These are phyloP conservation scores for Flaveria robusta DNA, from an alignment of 129 eudicot species.

Conservation along the genomic window DNA sequence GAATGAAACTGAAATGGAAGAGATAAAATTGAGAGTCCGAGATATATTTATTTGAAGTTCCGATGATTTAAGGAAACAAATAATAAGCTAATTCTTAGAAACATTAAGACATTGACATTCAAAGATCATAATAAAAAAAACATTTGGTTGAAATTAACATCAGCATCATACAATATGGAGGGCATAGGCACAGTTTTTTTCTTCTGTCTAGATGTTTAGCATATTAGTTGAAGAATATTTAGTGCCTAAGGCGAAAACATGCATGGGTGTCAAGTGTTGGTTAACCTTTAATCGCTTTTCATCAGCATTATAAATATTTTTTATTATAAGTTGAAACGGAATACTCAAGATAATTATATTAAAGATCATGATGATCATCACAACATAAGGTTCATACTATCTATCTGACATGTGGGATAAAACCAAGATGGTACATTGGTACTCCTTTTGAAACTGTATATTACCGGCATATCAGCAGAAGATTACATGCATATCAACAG, in stretches of 20 bases:
- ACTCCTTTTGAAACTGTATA: background rate
- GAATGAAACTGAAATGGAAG: background rate
- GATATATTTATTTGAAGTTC: no score
- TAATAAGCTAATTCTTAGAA: background rate
- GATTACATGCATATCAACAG: background rate
- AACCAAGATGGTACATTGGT: background rate
- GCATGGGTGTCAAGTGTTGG: conserved; percentile 13
- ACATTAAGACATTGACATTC: background rate
- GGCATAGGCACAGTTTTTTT: background rate
- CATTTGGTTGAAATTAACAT: background rate
- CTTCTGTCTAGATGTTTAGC: background rate
- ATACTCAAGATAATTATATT: background rate
- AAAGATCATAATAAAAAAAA: background rate
- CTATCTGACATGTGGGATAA: background rate
- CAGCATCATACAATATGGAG: background rate
- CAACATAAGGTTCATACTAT: background rate
- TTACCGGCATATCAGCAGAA: background rate
- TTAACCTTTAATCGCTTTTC: conserved; percentile 5
- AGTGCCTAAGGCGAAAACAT: background rate
- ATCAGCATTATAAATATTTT: background rate
- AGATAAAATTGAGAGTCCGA: no score
- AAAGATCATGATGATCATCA: background rate
- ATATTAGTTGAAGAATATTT: background rate
- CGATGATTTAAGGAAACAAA: background rate
- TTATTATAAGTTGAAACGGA: conserved; percentile 6